Conservation (phyloP, 768 basidiomycete genomes). For the Royoungia palumana region DNA sequence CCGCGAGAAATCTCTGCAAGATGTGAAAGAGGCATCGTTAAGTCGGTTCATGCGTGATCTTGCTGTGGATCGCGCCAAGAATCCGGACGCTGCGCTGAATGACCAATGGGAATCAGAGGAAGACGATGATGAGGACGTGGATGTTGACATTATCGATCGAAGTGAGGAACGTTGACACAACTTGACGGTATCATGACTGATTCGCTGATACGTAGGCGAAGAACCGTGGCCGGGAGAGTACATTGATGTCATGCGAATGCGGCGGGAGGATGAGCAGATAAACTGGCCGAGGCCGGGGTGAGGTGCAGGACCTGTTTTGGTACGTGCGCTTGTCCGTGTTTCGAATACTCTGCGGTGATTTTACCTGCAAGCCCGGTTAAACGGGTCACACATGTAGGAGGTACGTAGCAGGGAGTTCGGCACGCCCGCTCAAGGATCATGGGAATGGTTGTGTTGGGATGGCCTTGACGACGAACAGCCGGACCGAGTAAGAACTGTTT, state of each 20-base stretch:
- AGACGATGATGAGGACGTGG: slow-evolving; percentile 46
- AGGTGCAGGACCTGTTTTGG: slow-evolving; percentile 2
- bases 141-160: slow-evolving; percentile 63
- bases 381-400: background rate
- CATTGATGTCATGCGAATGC: slow-evolving; percentile 65
- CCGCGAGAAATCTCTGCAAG: slow-evolving; percentile 61
- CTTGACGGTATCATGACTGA: slow-evolving; percentile 7
- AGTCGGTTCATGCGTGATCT: slow-evolving; percentile 77
- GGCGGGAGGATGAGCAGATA: slow-evolving; percentile 52
- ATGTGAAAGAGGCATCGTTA: slow-evolving; percentile 73
- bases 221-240: slow-evolving; percentile 72
- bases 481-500: background rate
- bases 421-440: too few relatives aligned
- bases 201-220: slow-evolving; percentile 44
- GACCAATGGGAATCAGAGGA: slow-evolving; percentile 65
- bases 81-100: slow-evolving; percentile 51
- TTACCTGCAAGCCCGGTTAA: too few relatives aligned
- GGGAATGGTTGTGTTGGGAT: slow-evolving; percentile 5
- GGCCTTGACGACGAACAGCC: slow-evolving; percentile 9
- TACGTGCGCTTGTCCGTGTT: too few relatives aligned
- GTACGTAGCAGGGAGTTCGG: background rate
- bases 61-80: slow-evolving; percentile 61
- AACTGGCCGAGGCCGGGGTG: slow-evolving; percentile 73
- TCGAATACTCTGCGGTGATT: too few relatives aligned
- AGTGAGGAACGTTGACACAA: slow-evolving; percentile 45